Percentiles rank a stretch among this genome's conserved stretches.
Conservation (phyloP, 1,284 basidiomycete species). For the Ceratobasidium sp. region DNA sequence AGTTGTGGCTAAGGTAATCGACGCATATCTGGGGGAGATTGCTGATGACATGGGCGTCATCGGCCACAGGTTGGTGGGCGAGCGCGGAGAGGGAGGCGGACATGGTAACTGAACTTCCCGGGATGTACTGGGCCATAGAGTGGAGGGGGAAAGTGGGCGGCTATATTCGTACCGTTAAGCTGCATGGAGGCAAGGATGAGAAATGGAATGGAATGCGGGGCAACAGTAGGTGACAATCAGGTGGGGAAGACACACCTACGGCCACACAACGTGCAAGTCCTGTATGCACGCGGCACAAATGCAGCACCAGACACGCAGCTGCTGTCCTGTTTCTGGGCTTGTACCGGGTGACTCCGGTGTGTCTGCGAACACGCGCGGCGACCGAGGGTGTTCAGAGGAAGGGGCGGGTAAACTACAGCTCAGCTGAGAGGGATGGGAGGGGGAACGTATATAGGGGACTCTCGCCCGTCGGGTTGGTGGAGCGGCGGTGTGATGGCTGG, state of each 20-base stretch:
- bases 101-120: constrained; percentile 43
- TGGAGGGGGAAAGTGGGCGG: constrained; percentile 11
- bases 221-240: background rate
- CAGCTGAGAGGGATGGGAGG: background rate
- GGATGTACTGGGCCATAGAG: constrained; percentile 46
- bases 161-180: constrained; percentile 7
- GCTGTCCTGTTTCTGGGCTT: too few relatives aligned
- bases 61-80: constrained; percentile 49
- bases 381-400: background rate
- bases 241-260: constrained; percentile 29
- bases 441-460: background rate
- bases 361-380: constrained; percentile 5
- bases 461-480: background rate
- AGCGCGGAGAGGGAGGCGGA: constrained; percentile 41
- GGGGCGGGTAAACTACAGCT: background rate
- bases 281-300: constrained; percentile 8
- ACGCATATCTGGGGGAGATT: constrained; percentile 64
- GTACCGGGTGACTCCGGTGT: background rate
- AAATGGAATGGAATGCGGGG: background rate
- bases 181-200: constrained; percentile 17
- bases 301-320: background rate
- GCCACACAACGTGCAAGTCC: constrained; percentile 18
- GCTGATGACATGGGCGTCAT: constrained; percentile 54
- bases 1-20: constrained; percentile 84
- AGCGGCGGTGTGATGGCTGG: constrained; percentile 3